phyloP scores from a whole-genome alignment of 2,329 filamentous ascomycete genomes.

The Elsinoe fawcettii region DNA sequence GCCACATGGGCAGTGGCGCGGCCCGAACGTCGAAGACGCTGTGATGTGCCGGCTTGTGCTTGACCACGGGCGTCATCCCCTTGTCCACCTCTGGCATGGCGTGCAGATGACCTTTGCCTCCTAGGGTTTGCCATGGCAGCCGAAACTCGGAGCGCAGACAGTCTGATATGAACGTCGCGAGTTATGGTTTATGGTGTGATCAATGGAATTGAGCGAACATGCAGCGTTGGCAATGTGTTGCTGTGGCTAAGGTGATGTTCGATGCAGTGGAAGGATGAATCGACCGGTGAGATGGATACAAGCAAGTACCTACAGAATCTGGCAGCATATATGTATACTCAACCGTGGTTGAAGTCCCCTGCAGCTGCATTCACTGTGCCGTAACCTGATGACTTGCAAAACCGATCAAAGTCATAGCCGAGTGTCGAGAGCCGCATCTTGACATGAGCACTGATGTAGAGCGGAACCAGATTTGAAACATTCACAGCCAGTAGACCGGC shows the following conservation, averaged over 20 bases:
- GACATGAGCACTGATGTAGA: slow-evolving; percentile 10
- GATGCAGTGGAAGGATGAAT: not conserved
- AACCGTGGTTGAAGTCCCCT: not conserved
- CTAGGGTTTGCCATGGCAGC: not conserved
- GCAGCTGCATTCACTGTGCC: slow-evolving; percentile 7
- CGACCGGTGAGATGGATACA: not conserved
- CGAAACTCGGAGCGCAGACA: not conserved
- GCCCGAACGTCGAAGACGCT: not conserved
- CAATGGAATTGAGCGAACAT: not conserved
- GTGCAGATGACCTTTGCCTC: not conserved
- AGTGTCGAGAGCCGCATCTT: slow-evolving; percentile 4
- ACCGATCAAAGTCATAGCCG: not conserved
- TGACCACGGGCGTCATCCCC: not conserved
- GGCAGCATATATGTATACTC: slow-evolving; percentile 5
- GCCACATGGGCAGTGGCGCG: not conserved
- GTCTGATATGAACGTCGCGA: no score
- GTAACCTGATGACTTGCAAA: not conserved
- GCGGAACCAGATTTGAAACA: not conserved
- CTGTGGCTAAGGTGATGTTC: not conserved
- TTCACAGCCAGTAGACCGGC: slow-evolving; percentile 8
- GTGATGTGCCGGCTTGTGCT: not conserved
- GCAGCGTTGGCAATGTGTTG: not conserved
- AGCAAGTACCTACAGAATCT: not conserved
- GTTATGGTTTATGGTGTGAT: no score
- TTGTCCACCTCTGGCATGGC: not conserved